phyloP scores from a whole-genome alignment of 192 early-diverging fungal species.

The Coemansia interrupta region DNA sequence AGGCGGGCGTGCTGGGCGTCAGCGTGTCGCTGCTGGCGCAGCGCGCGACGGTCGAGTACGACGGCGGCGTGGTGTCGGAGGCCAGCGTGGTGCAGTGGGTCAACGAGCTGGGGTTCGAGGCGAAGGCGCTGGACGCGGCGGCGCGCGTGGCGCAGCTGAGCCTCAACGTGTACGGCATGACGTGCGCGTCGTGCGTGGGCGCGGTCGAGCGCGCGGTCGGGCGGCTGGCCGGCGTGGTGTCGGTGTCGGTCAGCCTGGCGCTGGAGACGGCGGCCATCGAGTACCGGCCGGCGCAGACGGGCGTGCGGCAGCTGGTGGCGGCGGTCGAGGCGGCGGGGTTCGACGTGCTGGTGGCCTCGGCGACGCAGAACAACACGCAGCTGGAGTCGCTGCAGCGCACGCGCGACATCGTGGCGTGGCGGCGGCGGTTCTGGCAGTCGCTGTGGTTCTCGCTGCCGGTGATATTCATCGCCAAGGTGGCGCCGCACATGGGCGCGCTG shows the following conservation, averaged over 20 bases:
- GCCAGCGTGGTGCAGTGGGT: slow-evolving; percentile 63
- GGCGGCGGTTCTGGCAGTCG: slow-evolving; percentile 60
- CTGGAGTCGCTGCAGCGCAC: slow-evolving; percentile 83
- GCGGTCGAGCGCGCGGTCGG: slow-evolving; percentile 65
- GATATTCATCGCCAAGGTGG: slow-evolving; percentile 59
- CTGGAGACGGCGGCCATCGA: slow-evolving; percentile 71
- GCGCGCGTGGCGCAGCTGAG: slow-evolving; percentile 53
- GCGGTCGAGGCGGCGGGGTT: slow-evolving; percentile 80
- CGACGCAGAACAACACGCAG: slow-evolving; percentile 66
- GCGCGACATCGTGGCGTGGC: slow-evolving; percentile 82
- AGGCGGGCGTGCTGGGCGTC: slow-evolving; percentile 65
- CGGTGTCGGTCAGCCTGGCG: slow-evolving; percentile 72
- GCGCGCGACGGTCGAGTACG: slow-evolving; percentile 68
- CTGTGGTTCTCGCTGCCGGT: slow-evolving; percentile 79
- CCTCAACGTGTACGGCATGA: slow-evolving; percentile 95
- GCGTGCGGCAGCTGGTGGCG: slow-evolving; percentile 76
- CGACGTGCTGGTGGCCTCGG: slow-evolving; percentile 65
- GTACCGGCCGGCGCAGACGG: slow-evolving; percentile 61
- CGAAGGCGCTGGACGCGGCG: slow-evolving; percentile 55
- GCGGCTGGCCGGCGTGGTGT: slow-evolving; percentile 51
- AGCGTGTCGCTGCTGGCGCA: slow-evolving; percentile 85
- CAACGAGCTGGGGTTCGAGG: slow-evolving; percentile 70
- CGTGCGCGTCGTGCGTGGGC: slow-evolving; percentile 74
- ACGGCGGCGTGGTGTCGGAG: slow-evolving; percentile 47
- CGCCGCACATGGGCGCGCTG: slow-evolving; percentile 36